Evolutionary conservation across 2,329 filamentous ascomycete genomes (phyloP).

Genomic region (Dothideomycetes sp.): DNA sequence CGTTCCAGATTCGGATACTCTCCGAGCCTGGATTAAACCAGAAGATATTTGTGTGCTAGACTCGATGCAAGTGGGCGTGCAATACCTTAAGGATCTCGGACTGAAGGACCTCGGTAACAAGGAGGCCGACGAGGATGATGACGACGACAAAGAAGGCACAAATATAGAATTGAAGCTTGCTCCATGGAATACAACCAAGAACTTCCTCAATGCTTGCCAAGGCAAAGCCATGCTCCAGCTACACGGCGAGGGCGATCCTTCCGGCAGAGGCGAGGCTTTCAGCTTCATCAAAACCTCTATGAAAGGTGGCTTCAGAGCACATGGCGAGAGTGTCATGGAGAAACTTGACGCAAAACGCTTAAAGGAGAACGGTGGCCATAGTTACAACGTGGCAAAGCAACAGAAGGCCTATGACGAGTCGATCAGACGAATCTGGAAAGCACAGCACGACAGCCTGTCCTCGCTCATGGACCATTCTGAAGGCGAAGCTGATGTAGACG

Average conservation of each 20-base stretch:
- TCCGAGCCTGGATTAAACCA: slow-evolving; percentile 83
- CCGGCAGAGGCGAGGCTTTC: slow-evolving; percentile 85
- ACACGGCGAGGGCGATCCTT: slow-evolving; percentile 90
- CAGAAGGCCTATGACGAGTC: slow-evolving; percentile 86
- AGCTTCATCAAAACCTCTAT: slow-evolving; percentile 97
- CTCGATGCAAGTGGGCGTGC: slow-evolving; percentile 90
- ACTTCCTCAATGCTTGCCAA: slow-evolving; percentile 86
- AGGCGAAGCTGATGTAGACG: slow-evolving; percentile 54
- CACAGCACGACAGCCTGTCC: slow-evolving; percentile 69
- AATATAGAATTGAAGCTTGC: slow-evolving; percentile 81
- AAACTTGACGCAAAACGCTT: slow-evolving; percentile 70
- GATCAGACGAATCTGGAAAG: slow-evolving; percentile 86
- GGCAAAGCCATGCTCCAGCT: slow-evolving; percentile 96
- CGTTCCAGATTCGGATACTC: slow-evolving; percentile 68
- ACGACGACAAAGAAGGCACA: slow-evolving; percentile 58
- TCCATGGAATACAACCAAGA: slow-evolving; percentile 94
- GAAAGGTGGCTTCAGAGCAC: slow-evolving; percentile 92
- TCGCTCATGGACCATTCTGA: slow-evolving; percentile 69
- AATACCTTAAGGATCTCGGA: slow-evolving; percentile 83
- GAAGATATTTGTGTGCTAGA: slow-evolving; percentile 93
- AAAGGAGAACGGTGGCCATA: slow-evolving; percentile 71
- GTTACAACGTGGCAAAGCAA: slow-evolving; percentile 94
- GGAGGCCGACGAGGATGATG: slow-evolving; percentile 52
- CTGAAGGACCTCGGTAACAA: slow-evolving; percentile 66
- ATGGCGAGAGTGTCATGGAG: slow-evolving; percentile 80